Base-by-base conservation (phyloP, 306 rosid species). In the Prosopis cineraria region DNA sequence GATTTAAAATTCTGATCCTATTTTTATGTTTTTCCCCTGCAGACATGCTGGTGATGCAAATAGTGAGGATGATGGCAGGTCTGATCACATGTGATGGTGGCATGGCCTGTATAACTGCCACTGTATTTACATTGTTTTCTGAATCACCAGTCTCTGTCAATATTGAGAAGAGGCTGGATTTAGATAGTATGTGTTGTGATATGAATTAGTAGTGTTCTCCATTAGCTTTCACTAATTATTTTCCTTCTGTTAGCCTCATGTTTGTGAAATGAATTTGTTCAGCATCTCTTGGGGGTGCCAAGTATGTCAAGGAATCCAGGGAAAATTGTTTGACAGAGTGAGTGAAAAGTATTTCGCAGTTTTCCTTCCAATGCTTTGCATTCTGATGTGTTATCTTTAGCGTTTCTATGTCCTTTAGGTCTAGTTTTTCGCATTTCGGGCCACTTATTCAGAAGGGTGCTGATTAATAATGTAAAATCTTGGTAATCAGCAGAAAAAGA, bases 41-140 rank as follows among this genome's bases (percentile, higher is more conserved):
- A 93, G 98, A 84, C 98, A 93, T 36, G 93, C 93, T 25, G 97
- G 96, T 37, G 97, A 93, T 71, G 93, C 91, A 20, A 82, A 63
- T 70, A 62, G 78, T 6, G 96, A 93, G 72, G 92, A 91, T 34
- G 97, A 91, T 80, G 82, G 89, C 89, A 86, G 97, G 87, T 80
- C 87, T 63, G 97, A 93, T 79, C 97, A 89, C 62, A 88, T 73
- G 85, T 93, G 87, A 88, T 85, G 76, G 80, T 44, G 20, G 53
- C 53, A 44, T 25, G 45, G 73, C 77, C 43, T 73, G 80, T 77
- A 77, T 79, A 53, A 74, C 47, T 77, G 78, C 85, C 50, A 43
- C 33, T 85, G 91, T 88, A 91, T 83, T 80, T 84, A 82, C 33
- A 86, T 76, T 84, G 79, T 80, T 60, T 73, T 89, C 50, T 68